A percentile compares a stretch with the other conserved stretches of the same genome.
Evolutionary conservation across 495 filamentous ascomycete species (phyloP).

Genomic region (Hypoxylon fragiforme): DNA sequence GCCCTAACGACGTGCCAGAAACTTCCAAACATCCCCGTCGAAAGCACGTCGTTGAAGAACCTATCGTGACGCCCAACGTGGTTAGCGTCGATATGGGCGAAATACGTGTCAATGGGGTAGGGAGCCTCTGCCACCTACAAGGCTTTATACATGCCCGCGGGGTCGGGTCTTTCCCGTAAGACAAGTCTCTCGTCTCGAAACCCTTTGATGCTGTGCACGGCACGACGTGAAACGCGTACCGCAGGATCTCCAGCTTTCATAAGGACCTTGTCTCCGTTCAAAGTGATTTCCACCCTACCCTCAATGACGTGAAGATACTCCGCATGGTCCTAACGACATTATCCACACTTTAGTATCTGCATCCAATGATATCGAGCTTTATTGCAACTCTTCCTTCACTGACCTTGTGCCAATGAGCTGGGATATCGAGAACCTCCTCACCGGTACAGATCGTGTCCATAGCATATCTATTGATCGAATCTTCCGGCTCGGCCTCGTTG

Average conservation of each 20-base stretch:
- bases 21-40: constrained; percentile 13
- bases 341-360: neutral
- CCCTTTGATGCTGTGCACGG: constrained; percentile 17
- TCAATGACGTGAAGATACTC: constrained; percentile 25
- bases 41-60: constrained; percentile 32
- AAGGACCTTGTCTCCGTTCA: constrained; percentile 21
- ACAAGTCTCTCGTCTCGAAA: constrained; percentile 9
- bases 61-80: neutral
- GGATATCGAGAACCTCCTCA: constrained; percentile 24
- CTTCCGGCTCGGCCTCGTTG: constrained; percentile 24
- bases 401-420: constrained; percentile 33
- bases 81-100: neutral
- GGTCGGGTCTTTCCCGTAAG: constrained; percentile 16
- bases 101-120: neutral
- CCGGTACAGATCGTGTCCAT: constrained; percentile 23
- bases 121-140: constrained; percentile 9
- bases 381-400: constrained; percentile 4
- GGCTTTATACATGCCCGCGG: constrained; percentile 26
- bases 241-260: constrained; percentile 24
- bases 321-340: constrained; percentile 22
- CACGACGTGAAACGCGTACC: constrained; percentile 14
- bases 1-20: constrained; percentile 24
- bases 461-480: constrained; percentile 28
- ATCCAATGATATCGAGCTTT: neutral
- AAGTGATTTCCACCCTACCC: constrained; percentile 22